Base-by-base conservation (phyloP, 2,329 filamentous ascomycete genomes). In the Aspergillus felis region DNA sequence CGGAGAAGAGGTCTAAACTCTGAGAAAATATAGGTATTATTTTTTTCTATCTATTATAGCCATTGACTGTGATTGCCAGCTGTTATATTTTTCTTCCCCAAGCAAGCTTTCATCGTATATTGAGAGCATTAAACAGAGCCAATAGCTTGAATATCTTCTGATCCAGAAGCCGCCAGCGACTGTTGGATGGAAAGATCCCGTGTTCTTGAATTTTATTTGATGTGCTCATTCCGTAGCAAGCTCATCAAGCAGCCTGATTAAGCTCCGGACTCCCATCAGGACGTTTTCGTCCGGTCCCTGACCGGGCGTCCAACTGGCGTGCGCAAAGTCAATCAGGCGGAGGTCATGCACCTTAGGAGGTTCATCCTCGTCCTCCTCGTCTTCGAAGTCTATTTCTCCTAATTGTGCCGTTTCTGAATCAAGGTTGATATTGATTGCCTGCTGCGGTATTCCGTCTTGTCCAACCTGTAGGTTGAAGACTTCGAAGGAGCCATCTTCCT, bases 251-350 rank as follows among this genome's bases (percentile, higher is more conserved):
- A 97, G 87, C 58, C 81, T 80, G 53, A 84, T 80, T 41, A 93
- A 78, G 69, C 83, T 93, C 69, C 86, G 81, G 60, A 97, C 84
- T 0, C 92, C 92, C 38, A 79, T 78, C 32, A 97, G 79, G 14
- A 84, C 78, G 69, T 97, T 97, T 75, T 96, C 88, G 71, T 99
- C 94, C 0, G 89, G 88, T 0, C 93, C 93, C 66, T 88, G 77
- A 1, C 91, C 91, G 0, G 90, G 89, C 1, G 86, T 88, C 87
- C 89, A 97, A 51, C 81, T 78, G 10, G 94, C 94, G 74, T 99
- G 94, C 1, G 94, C 94, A 81, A 99, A 99, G 73, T 99, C 94
- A 66, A 99, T 99, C 61, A 99, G 81, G 70, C 93, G 94, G 51
- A 97, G 81, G 12, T 86, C 83, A 67, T 88, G 91, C 47, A 96